Base-by-base conservation (phyloP, 2,329 filamentous ascomycete genomes). In the Diplodia sapinea region DNA sequence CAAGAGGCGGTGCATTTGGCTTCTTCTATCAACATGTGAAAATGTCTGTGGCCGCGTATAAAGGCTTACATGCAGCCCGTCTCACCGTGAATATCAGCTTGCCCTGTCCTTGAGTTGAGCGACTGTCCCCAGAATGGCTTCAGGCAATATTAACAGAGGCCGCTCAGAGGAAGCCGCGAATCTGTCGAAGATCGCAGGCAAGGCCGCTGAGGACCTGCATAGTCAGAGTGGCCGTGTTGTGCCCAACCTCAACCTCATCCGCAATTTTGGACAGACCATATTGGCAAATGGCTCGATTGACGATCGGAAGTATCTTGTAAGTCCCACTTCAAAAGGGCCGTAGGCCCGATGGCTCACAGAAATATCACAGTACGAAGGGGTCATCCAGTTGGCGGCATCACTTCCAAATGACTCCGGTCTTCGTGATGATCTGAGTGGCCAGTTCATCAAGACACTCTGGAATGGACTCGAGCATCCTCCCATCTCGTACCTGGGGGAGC, bases 391-490 rank as follows among this genome's bases (percentile, higher is more conserved):
- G 40, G 57, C 57, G 13, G 43, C 57, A 20, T 62, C 57, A 62
- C 57, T 62, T 49, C 57, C 57, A 8, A 62, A 62, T 23, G 40
- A 20, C 29, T 62, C 57, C 29, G 43, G 43, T 1, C 57, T 62
- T 13, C 57, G 57, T 7, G 57, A 62, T 36, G 57, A 62, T n/a
- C 17, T 62, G 40, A 62, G 57, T 15, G 57, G 40, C 0, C 57
- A 59, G 79, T n/a, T 77, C 75, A 1, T 74, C 72, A 9, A 62
- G 17, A 62, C 57, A 3, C 72, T 81, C 1, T 81, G 78, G 79
- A 72, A 78, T 17, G 79, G 79, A 65, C 71, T 82, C 11, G 70
- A 78, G 51, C 80, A 82, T 68, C 80, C 79, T 9, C 79, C 80
- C 4, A 73, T 77, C 23, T 72, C 69, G 17, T 73, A 70, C 52